These are phyloP conservation scores for Myochromella boudieri DNA, from an alignment of 768 basidiomycete genomes.

Conservation along the genomic window DNA sequence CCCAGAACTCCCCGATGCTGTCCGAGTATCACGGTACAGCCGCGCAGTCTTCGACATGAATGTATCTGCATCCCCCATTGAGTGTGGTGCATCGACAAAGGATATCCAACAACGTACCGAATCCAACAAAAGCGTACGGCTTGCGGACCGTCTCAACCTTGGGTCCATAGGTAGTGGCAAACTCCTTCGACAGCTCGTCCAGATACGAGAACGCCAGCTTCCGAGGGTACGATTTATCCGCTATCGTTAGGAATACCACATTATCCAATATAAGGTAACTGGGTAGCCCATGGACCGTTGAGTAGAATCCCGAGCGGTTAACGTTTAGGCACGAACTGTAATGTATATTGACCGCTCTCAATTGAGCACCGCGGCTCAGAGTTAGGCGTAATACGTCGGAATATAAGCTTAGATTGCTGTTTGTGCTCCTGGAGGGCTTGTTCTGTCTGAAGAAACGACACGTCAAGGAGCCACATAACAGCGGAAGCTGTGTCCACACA, in stretches of 20 bases:
- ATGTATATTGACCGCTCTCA: constrained; percentile 91
- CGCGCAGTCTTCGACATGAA: constrained; percentile 99
- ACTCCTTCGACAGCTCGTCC: constrained; percentile 96
- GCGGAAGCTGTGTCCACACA: constrained; percentile 30
- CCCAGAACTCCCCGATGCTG: constrained; percentile 68
- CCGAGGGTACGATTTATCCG: constrained; percentile 95
- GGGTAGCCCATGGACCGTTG: constrained; percentile 8
- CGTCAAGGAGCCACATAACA: constrained; percentile 10
- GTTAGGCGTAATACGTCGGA: constrained; percentile 90
- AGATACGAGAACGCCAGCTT: constrained; percentile 98
- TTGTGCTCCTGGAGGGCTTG: constrained; percentile 95
- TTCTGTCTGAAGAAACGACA: constrained; percentile 66
- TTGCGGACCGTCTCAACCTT: constrained; percentile 91
- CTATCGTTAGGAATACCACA: constrained; percentile 93
- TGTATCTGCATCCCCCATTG: constrained; percentile 64
- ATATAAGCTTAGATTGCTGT: constrained; percentile 96
- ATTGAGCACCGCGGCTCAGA: constrained; percentile 96
- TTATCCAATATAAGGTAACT: constrained; percentile 96
- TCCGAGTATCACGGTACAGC: constrained; percentile 91
- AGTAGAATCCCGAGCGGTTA: constrained; percentile 8
- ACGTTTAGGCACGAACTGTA: constrained; percentile 70
- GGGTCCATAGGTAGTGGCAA: constrained; percentile 86
- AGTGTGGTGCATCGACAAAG: too few species aligned
- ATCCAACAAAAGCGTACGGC: constrained; percentile 99
- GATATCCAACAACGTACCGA: constrained; percentile 82